These are phyloP conservation scores for Aspergillus olivimuriae DNA, from an alignment of 495 filamentous ascomycete species.

Conservation along the genomic window DNA sequence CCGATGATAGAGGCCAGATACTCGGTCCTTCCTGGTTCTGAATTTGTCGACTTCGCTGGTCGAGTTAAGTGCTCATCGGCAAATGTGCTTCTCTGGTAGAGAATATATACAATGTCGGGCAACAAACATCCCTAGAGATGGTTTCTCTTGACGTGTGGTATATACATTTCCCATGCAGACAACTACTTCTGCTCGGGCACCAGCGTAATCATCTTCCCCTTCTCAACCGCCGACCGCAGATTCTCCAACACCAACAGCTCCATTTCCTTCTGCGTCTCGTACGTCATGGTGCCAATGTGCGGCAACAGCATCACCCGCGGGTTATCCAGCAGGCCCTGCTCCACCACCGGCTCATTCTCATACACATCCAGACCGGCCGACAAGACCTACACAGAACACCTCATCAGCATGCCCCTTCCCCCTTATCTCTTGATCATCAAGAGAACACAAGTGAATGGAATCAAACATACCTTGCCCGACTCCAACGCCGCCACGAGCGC, in stretches of 20 bases:
- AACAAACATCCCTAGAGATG: no score
- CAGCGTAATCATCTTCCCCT: slow-evolving; percentile 60
- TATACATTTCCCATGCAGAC: no score
- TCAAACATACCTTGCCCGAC: slow-evolving; percentile 53
- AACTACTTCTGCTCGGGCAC: slow-evolving; percentile 62
- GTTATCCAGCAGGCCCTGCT: slow-evolving; percentile 63
- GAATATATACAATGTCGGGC: no score
- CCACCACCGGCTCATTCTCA: slow-evolving; percentile 69
- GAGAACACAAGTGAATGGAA: slow-evolving; percentile 1
- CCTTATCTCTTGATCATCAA: no score
- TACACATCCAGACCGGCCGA: slow-evolving; percentile 71
- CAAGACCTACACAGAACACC: slow-evolving; percentile 28
- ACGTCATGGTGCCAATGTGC: slow-evolving; percentile 70
- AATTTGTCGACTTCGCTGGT: no score
- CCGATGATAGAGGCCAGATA: no score
- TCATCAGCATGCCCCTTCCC: no score
- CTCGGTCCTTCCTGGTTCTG: no score
- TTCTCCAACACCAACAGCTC: slow-evolving; percentile 69
- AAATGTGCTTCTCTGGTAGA: no score
- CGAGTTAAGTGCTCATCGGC: no score
- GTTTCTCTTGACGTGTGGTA: no score
- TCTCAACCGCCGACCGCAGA: slow-evolving; percentile 54
- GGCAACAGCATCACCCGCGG: slow-evolving; percentile 67
- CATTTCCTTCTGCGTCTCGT: slow-evolving; percentile 68
- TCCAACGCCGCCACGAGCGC: slow-evolving; percentile 66